Evolutionary conservation across 169 alveolate genomes (phyloP).

Genomic region (Perkinsus marinus): DNA sequence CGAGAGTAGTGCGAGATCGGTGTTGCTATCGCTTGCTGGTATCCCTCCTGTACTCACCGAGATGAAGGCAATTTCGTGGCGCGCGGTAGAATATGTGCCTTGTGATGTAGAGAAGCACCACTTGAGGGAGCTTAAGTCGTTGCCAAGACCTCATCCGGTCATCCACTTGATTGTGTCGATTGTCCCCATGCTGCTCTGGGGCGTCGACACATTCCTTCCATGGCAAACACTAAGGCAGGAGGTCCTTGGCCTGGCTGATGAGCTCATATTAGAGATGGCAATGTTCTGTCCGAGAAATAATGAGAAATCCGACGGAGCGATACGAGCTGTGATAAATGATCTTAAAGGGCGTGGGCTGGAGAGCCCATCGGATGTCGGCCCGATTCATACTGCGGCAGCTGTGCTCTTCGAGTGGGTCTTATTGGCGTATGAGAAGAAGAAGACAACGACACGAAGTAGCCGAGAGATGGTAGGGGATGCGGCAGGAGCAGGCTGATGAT

Average conservation of each 20-base stretch:
- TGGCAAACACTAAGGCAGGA: neutral
- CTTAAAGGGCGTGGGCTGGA: neutral
- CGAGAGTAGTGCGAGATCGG: neutral
- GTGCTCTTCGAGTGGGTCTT: neutral
- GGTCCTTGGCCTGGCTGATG: neutral
- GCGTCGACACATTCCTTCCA: neutral
- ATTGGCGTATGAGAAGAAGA: neutral
- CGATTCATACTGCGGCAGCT: neutral
- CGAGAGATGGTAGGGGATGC: neutral
- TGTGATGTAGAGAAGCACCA: neutral
- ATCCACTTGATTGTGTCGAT: neutral
- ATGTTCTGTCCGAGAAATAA: neutral
- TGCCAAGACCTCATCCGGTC: neutral
- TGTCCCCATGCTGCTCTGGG: neutral
- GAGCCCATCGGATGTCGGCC: neutral
- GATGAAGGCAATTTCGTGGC: neutral
- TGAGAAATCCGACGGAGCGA: neutral
- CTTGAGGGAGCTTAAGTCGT: neutral
- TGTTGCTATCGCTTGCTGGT: neutral
- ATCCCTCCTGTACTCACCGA: neutral
- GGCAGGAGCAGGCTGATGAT: neutral
- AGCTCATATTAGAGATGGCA: neutral
- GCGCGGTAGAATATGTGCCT: neutral
- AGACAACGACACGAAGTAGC: neutral
- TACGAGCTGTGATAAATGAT: neutral